These are phyloP conservation scores for Sporothrix phasma DNA, from an alignment of 2,329 filamentous ascomycete species.

Conservation along the genomic window DNA sequence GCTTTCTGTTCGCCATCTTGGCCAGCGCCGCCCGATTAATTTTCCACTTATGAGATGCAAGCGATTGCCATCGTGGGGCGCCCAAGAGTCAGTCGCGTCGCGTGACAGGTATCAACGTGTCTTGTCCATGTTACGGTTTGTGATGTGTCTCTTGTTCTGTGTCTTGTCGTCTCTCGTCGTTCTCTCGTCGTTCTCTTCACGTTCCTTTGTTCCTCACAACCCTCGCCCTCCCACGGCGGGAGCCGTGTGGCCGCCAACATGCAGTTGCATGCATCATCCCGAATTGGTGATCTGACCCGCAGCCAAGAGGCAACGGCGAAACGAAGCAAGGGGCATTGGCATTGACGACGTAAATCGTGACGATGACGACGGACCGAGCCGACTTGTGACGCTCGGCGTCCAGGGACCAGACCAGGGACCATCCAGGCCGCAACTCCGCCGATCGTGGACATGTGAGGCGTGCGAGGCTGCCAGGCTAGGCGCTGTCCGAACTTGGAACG, in stretches of 20 bases:
- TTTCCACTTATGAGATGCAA: slow-evolving; percentile 13
- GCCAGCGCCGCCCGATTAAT: neutral
- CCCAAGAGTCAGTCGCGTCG: too few relatives aligned
- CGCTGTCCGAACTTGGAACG: too few relatives aligned
- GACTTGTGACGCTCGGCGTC: neutral
- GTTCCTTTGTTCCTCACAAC: neutral
- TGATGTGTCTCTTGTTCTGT: neutral
- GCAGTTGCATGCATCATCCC: neutral
- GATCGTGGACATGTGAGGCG: neutral
- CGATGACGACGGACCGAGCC: neutral
- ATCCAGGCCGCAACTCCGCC: neutral
- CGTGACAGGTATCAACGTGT: too few relatives aligned
- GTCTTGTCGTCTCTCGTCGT: neutral
- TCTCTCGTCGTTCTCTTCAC: neutral
- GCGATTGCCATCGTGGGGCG: neutral
- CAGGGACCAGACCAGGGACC: neutral
- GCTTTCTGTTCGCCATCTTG: neutral
- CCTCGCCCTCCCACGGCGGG: too few relatives aligned
- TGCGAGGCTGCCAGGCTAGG: neutral
- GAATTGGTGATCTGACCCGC: neutral
- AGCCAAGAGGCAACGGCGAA: slow-evolving; percentile 1
- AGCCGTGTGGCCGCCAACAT: too few relatives aligned
- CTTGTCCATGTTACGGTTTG: neutral
- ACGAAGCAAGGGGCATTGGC: too few relatives aligned
- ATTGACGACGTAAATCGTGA: too few relatives aligned